Evolutionary conservation across 176 grass and related monocot genomes (phyloP).

Genomic region (Triticum urartu): DNA sequence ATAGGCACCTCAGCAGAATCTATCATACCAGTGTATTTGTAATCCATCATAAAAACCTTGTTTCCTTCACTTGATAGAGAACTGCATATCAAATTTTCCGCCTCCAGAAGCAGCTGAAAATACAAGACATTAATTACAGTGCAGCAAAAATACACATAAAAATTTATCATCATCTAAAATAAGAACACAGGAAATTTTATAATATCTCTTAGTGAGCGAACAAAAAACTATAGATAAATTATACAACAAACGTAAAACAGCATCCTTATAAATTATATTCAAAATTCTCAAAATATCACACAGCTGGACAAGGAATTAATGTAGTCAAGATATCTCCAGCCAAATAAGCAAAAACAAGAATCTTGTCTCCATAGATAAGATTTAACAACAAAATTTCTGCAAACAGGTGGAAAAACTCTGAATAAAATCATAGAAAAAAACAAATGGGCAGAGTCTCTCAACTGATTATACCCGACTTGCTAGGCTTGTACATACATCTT

Average conservation of each 20-base stretch:
- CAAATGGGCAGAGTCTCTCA: background rate
- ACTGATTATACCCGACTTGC: conserved; percentile 3
- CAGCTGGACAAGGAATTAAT: background rate
- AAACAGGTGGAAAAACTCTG: background rate
- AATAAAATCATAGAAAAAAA: conserved; percentile 23
- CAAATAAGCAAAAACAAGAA: conserved; percentile 11
- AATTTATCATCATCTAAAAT: conserved; percentile 1
- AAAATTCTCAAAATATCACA: conserved; percentile 11
- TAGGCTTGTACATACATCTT: background rate
- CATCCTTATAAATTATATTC: background rate
- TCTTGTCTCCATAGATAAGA: background rate
- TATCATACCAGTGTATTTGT: conserved; percentile 60
- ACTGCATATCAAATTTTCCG: conserved; percentile 69
- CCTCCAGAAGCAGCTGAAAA: conserved; percentile 92
- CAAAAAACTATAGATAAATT: conserved; percentile 7
- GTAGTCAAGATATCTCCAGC: conserved; percentile 3
- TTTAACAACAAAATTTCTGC: background rate
- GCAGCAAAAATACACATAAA: conserved; percentile 15
- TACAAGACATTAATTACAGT: conserved; percentile 45
- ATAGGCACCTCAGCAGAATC: conserved; percentile 46
- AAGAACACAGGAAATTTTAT: conserved; percentile 14
- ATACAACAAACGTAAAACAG: conserved; percentile 1
- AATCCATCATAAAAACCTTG: conserved; percentile 65
- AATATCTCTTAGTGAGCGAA: background rate
- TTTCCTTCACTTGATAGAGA: conserved; percentile 53